Conservation (phyloP, 2,329 filamentous ascomycete species). For the Aspergillus hiratsukae region DNA sequence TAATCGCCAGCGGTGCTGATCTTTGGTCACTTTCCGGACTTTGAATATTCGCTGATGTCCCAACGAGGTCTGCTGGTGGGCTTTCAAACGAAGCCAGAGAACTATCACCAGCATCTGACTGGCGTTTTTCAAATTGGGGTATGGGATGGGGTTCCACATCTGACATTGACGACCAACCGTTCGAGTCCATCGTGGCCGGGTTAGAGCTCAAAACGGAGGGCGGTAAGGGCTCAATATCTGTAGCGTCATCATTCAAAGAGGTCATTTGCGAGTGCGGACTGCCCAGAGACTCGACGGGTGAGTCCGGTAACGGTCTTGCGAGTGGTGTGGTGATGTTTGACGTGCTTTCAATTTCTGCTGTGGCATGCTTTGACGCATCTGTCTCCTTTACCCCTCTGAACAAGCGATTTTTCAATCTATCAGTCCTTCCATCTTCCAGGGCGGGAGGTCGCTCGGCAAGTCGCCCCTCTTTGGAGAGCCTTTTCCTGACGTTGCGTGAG, state of each 20-base stretch:
- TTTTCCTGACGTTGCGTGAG: conserved; percentile 20
- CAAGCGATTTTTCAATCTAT: conserved; percentile 39
- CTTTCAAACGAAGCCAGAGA: conserved; percentile 16
- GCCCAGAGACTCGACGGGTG: conserved; percentile 29
- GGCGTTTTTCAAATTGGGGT: conserved; percentile 17
- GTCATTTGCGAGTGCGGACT: conserved; percentile 26
- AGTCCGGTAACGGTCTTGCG: conserved; percentile 45
- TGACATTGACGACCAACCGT: conserved; percentile 27
- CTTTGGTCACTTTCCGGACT: conserved; percentile 30
- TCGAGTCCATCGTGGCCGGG: conserved; percentile 22
- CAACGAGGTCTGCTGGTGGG: conserved; percentile 19
- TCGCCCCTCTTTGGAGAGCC: conserved; percentile 27
- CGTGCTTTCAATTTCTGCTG: conserved; percentile 44
- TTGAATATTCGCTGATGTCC: conserved; percentile 17
- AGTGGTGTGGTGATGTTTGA: conserved; percentile 56
- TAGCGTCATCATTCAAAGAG: conserved; percentile 31
- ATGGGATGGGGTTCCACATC: conserved; percentile 18
- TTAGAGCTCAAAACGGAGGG: conserved; percentile 41
- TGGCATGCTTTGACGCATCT: conserved; percentile 25
- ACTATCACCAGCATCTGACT: conserved; percentile 24
- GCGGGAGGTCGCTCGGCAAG: conserved; percentile 22
- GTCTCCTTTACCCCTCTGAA: conserved; percentile 42
- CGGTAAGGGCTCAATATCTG: conserved; percentile 39
- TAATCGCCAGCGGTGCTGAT: conserved; percentile 39
- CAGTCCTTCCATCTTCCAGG: conserved; percentile 29